Percentiles rank a stretch among this genome's conserved stretches.
Evolutionary conservation across 2,329 filamentous ascomycete genomes (phyloP).

Genomic region (Aureobasidium sp.): DNA sequence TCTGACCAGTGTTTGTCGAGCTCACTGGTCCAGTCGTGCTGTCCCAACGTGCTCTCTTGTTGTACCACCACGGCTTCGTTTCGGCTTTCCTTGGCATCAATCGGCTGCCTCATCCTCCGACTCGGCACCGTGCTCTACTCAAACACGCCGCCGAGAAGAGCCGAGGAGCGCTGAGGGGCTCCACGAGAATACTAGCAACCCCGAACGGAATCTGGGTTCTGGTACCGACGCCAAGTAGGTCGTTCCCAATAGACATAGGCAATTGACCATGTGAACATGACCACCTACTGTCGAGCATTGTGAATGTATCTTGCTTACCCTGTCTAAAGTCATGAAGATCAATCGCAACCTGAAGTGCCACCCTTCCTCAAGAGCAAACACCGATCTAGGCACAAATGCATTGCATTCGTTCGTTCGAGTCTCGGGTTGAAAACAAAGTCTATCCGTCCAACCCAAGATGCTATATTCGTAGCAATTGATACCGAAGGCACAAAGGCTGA

Average conservation of each 20-base stretch:
- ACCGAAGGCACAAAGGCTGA: constrained; percentile 60
- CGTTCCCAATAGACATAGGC: background rate
- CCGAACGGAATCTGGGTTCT: background rate
- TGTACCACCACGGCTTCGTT: background rate
- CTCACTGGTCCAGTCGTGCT: background rate
- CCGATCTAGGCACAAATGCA: background rate
- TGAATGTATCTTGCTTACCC: background rate
- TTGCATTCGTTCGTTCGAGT: background rate
- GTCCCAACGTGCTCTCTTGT: background rate
- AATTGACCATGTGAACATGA: background rate
- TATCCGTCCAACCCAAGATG: constrained; percentile 25
- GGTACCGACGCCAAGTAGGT: background rate
- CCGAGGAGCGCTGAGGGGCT: background rate
- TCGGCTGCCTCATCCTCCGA: constrained; percentile 2
- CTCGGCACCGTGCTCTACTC: background rate
- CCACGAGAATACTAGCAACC: background rate
- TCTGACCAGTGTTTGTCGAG: background rate
- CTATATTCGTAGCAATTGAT: constrained; percentile 71
- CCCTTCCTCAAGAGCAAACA: background rate
- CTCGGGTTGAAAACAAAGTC: background rate
- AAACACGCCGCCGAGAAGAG: background rate
- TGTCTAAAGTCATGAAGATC: background rate
- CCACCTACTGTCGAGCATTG: background rate
- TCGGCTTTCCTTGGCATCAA: constrained; percentile 7
- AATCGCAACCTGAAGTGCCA: background rate